Evolutionary conservation across 192 early-diverging fungal species (phyloP).

Genomic region (Polychytrium aggregatum): DNA sequence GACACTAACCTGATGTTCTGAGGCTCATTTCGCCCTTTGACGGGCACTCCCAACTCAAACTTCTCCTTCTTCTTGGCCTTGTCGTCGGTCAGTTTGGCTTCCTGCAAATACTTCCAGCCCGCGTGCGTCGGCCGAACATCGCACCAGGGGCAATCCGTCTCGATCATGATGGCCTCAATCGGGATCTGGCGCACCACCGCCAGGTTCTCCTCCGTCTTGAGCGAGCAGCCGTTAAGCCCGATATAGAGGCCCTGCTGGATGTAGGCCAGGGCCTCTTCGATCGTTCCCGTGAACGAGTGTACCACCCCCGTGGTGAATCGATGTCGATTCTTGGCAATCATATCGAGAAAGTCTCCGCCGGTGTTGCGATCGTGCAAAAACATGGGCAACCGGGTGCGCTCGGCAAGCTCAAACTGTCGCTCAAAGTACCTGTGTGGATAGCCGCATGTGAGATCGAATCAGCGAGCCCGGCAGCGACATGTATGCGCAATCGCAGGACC

Average conservation of each 20-base stretch:
- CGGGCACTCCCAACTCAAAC: conserved; percentile 51
- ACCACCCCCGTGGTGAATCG: conserved; percentile 64
- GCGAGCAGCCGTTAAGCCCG: conserved; percentile 93
- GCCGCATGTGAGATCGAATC: too few species aligned
- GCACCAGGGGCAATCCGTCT: conserved; percentile 93
- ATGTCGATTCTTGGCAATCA: conserved; percentile 46
- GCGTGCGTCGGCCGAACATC: conserved; percentile 82
- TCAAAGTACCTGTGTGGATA: conserved; percentile 70
- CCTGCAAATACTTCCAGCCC: conserved; percentile 44
- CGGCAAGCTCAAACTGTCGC: conserved; percentile 68
- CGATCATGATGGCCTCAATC: conserved; percentile 72
- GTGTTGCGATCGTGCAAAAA: conserved; percentile 89
- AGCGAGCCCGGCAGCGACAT: too few species aligned
- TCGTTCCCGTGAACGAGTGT: conserved; percentile 77
- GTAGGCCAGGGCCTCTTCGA: conserved; percentile 49
- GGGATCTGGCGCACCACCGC: conserved; percentile 58
- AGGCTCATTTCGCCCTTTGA: conserved; percentile 81
- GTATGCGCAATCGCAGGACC: too few species aligned
- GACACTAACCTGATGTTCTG: conserved; percentile 21
- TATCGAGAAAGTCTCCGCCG: conserved; percentile 59
- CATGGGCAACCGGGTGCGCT: conserved; percentile 68
- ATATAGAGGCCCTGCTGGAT: conserved; percentile 64
- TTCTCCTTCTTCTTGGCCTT: conserved; percentile 64
- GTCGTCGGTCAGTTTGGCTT: conserved; percentile 11
- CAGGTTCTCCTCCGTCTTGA: conserved; percentile 81